Conservation (phyloP, 164 flowering plant genomes). For the Magnolia sinica region DNA sequence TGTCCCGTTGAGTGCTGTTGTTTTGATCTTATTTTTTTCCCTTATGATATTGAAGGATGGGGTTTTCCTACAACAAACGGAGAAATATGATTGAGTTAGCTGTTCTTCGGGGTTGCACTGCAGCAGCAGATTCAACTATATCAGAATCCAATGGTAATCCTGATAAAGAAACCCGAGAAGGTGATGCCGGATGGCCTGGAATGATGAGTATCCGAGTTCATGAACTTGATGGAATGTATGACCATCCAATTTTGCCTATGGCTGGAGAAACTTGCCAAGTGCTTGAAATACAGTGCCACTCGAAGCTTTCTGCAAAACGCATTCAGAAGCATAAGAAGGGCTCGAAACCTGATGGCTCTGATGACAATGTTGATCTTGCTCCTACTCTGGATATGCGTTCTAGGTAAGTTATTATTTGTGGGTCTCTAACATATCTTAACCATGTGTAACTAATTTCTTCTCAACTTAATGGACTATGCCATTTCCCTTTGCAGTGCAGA, state of each 20-base stretch:
- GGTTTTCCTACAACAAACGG: slow-evolving; percentile 89
- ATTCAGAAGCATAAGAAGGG: slow-evolving; percentile 81
- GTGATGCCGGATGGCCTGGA: slow-evolving; percentile 93
- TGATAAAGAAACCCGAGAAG: slow-evolving; percentile 63
- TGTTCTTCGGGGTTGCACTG: slow-evolving; percentile 76
- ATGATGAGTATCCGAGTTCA: slow-evolving; percentile 95
- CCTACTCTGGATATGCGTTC: slow-evolving; percentile 56
- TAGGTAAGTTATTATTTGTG: slow-evolving; percentile 36
- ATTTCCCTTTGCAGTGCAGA: slow-evolving; percentile 52
- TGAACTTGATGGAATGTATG: slow-evolving; percentile 96
- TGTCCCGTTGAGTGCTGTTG: background rate
- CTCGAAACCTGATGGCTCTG: slow-evolving; percentile 86
- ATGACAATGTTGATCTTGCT: slow-evolving; percentile 75
- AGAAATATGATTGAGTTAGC: slow-evolving; percentile 90
- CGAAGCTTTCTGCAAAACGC: slow-evolving; percentile 80
- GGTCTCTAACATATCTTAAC: background rate
- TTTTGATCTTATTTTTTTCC: background rate
- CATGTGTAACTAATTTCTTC: background rate
- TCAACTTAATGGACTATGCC: background rate
- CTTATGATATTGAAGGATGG: slow-evolving; percentile 51
- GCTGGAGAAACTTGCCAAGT: slow-evolving; percentile 91
- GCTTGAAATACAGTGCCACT: slow-evolving; percentile 85
- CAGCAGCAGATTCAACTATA: slow-evolving; percentile 34
- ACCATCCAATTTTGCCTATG: slow-evolving; percentile 91
- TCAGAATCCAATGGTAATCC: slow-evolving; percentile 36